These are phyloP conservation scores for Byssochlamys sp. DNA, from an alignment of 2,329 filamentous ascomycete genomes.

Conservation along the genomic window DNA sequence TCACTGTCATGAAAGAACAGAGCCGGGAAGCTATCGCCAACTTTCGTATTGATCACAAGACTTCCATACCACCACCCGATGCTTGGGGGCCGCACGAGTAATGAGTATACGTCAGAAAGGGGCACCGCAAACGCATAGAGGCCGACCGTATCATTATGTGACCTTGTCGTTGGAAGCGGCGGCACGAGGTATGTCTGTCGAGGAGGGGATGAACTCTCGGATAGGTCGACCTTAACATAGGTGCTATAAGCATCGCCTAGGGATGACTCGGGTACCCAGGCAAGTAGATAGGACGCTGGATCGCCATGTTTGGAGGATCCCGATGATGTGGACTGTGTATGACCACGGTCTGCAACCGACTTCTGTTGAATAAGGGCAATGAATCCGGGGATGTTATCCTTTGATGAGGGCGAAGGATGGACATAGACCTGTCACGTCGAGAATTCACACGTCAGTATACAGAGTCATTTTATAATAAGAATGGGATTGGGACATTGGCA, in stretches of 20 bases:
- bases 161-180: slow-evolving; percentile 74
- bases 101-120: slow-evolving; percentile 77
- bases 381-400: slow-evolving; percentile 92
- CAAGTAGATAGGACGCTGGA: slow-evolving; percentile 69
- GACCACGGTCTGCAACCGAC: slow-evolving; percentile 27
- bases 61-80: slow-evolving; percentile 98
- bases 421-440: slow-evolving; percentile 65
- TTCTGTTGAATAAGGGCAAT: slow-evolving; percentile 91
- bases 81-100: slow-evolving; percentile 82
- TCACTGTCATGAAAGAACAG: slow-evolving; percentile 97
- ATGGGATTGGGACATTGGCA: background rate
- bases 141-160: slow-evolving; percentile 60
- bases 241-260: slow-evolving; percentile 77
- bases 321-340: slow-evolving; percentile 29
- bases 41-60: slow-evolving; percentile 79
- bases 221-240: slow-evolving; percentile 91
- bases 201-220: slow-evolving; percentile 68
- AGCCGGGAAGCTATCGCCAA: slow-evolving; percentile 86
- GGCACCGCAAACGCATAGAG: slow-evolving; percentile 88
- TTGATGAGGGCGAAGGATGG: slow-evolving; percentile 82
- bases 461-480: background rate
- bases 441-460: slow-evolving; percentile 4
- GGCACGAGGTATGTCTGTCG: slow-evolving; percentile 84
- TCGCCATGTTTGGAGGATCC: slow-evolving; percentile 35
- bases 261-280: slow-evolving; percentile 84